Base-by-base conservation (phyloP, 2,329 filamentous ascomycete species). In the Colletotrichum noveboracense region DNA sequence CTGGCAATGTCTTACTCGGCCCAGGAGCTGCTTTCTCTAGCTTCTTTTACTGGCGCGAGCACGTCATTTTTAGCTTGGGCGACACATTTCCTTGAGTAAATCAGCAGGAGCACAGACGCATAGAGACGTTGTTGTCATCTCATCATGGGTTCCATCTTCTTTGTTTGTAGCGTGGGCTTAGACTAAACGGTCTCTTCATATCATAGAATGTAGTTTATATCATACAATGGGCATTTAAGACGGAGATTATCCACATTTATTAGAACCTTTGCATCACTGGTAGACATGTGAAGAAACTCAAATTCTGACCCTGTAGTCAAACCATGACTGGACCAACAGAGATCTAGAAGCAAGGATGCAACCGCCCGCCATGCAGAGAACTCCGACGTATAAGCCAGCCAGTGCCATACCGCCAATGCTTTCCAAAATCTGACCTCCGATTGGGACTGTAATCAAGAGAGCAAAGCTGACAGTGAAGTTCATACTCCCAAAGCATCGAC, bases 381-480 rank as follows among this genome's bases (percentile, higher is more conserved):
- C 43, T 21, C 55, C 86, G 10, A 85, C 83, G 76, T 88, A 87
- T 14, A 89, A 85, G 1, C 86, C 87, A 12, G 88, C 85, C 26
- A 89, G 79, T 3, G 83, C 82, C 71, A 83, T 81, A 2, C 87
- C 83, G 1, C 87, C 87, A 26, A 87, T 85, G 2, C 82, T 82
- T 62, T 89, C 83, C 6, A 89, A 80, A 78, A 89, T 80, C 64
- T 86, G 81, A 6, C 87, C 87, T 24, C 86, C 85, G 2, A 88
- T 80, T 0, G 88, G 88, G 0, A 88, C 84, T 1, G 86, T 85
- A 6, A 89, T 75, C 16, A 89, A 78, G 0, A 87, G 83, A 0
- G 87, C 83, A 58, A 89, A 87, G 8, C 85, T 84, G 6, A 85
- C 85, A 13, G 89, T 81, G 30, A 84, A 85, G 70, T 88, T 89